Evolutionary conservation across 2,329 filamentous ascomycete species (phyloP).

Genomic region (Mollisia scopiformis): DNA sequence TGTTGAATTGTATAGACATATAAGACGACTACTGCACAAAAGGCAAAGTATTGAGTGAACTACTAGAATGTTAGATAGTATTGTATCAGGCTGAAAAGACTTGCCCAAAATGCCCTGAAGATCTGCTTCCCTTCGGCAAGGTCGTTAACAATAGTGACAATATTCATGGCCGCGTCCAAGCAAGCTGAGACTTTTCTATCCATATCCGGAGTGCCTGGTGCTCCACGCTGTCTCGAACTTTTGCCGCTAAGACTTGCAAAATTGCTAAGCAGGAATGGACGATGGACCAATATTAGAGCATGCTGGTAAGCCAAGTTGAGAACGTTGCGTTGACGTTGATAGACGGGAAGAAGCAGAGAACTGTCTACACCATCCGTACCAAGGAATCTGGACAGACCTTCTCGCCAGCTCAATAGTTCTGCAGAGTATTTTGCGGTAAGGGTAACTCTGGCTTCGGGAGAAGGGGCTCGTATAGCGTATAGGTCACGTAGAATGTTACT

Average conservation of each 20-base stretch:
- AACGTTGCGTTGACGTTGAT: constrained; percentile 45
- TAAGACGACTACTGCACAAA: constrained; percentile 47
- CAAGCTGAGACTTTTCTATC: constrained; percentile 38
- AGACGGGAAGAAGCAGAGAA: constrained; percentile 49
- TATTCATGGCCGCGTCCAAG: constrained; percentile 44
- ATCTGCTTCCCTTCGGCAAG: constrained; percentile 40
- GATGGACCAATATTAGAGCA: constrained; percentile 38
- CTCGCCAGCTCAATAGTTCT: constrained; percentile 49
- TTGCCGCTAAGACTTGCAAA: constrained; percentile 29
- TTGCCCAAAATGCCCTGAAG: constrained; percentile 46
- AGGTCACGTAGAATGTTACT: constrained; percentile 47
- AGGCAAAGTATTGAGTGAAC: constrained; percentile 48
- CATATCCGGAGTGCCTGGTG: constrained; percentile 14
- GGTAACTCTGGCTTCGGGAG: constrained; percentile 35
- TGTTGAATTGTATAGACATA: constrained; percentile 49
- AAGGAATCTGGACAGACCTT: constrained; percentile 46
- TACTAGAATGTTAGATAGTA: constrained; percentile 14
- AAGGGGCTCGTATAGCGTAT: constrained; percentile 41
- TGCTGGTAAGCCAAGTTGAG: constrained; percentile 41
- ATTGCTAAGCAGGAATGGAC: constrained; percentile 38
- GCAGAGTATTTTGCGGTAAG: constrained; percentile 45
- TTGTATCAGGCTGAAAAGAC: not conserved
- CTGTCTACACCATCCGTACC: constrained; percentile 45
- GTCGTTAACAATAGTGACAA: constrained; percentile 43
- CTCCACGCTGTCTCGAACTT: constrained; percentile 7